Evolutionary conservation across 2,329 filamentous ascomycete genomes (phyloP).

Genomic region (Calonectria fujianensis): DNA sequence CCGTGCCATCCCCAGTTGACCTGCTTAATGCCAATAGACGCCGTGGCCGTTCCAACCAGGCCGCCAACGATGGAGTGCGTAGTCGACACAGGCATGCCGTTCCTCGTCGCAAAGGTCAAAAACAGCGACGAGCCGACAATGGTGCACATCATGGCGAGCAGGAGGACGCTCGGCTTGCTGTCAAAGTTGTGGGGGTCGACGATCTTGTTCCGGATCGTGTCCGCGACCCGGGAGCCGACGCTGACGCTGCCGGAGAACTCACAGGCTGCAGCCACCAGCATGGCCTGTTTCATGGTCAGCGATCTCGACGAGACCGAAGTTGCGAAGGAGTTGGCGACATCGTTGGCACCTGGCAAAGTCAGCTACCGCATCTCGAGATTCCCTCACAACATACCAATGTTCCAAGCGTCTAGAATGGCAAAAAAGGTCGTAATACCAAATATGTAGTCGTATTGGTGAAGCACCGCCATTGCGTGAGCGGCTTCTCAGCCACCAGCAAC

Average conservation of each 20-base stretch:
- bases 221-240: conserved; percentile 61
- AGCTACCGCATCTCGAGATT: conserved; percentile 22
- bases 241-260: conserved; percentile 67
- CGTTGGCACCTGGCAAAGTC: conserved; percentile 64
- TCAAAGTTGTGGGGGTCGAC: conserved; percentile 66
- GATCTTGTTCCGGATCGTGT: conserved; percentile 69
- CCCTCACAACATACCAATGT: conserved; percentile 67
- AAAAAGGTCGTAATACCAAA: conserved; percentile 75
- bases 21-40: conserved; percentile 59
- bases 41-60: conserved; percentile 60
- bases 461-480: conserved; percentile 55
- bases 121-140: conserved; percentile 71
- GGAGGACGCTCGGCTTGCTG: conserved; percentile 67
- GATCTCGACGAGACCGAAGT: conserved; percentile 68
- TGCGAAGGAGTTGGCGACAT: conserved; percentile 70
- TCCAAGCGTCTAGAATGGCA: conserved; percentile 75
- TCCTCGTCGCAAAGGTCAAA: conserved; percentile 70
- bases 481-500: conserved; percentile 10
- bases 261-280: conserved; percentile 65
- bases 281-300: conserved; percentile 67
- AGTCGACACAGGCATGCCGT: conserved; percentile 72
- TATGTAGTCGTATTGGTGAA: conserved; percentile 73
- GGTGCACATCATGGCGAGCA: conserved; percentile 73
- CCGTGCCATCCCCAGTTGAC: conserved; percentile 62
- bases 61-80: conserved; percentile 71